Conservation (phyloP, 139 green algal genomes). For the Picochlorum sp. region DNA sequence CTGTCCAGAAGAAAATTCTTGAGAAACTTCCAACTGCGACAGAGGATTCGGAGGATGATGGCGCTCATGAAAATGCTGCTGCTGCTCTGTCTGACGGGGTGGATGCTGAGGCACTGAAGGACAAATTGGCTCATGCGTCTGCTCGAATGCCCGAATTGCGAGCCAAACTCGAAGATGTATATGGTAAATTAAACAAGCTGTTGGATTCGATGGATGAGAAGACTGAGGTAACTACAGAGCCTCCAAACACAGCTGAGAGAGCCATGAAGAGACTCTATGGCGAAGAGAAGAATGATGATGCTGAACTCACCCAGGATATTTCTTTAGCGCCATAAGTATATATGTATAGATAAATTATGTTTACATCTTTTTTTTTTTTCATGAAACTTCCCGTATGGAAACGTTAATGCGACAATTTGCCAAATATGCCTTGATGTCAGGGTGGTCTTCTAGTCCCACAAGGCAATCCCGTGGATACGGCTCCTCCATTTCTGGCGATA, state of each 20-base stretch:
- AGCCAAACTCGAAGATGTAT: slow-evolving; percentile 20
- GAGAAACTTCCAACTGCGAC: slow-evolving; percentile 5
- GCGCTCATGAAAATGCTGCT: background rate
- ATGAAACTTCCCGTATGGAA: slow-evolving; percentile 5
- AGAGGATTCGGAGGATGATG: slow-evolving; percentile 4
- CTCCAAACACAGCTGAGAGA: slow-evolving; percentile 21
- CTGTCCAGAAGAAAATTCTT: slow-evolving; percentile 5
- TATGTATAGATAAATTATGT: too few relatives aligned
- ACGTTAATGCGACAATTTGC: slow-evolving; percentile 25
- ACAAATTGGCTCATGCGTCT: slow-evolving; percentile 15
- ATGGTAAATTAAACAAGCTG: slow-evolving; percentile 14
- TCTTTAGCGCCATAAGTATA: too few relatives aligned
- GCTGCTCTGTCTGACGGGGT: background rate
- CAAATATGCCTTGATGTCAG: slow-evolving; percentile 25
- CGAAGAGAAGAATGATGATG: background rate
- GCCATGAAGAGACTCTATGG: background rate
- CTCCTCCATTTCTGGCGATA: background rate
- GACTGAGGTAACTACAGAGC: background rate
- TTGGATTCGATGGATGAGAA: slow-evolving; percentile 1
- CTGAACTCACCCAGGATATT: background rate
- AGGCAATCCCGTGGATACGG: background rate
- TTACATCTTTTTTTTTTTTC: too few relatives aligned
- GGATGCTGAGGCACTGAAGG: slow-evolving; percentile 13
- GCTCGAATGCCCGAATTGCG: slow-evolving; percentile 17
- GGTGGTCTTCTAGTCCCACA: background rate